phyloP scores from a whole-genome alignment of 345 rosid species.

The Salix viminalis region DNA sequence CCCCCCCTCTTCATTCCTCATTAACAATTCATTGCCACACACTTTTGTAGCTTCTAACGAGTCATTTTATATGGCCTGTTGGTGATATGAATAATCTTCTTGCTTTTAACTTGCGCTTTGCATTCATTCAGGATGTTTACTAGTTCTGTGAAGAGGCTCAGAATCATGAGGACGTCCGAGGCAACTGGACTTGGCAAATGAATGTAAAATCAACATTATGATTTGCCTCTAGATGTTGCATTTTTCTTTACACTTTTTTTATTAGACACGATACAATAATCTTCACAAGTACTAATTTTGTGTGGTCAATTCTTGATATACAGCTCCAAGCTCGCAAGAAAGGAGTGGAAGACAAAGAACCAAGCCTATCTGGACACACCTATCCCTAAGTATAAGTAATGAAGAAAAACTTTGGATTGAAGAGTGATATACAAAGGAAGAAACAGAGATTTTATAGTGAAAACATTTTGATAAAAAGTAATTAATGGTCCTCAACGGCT shows the following conservation, averaged over 20 bases:
- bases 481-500: conserved; percentile 17
- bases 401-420: conserved; percentile 15
- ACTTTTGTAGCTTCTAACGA: neutral
- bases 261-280: no score
- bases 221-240: conserved; percentile 10
- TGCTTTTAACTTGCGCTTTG: conserved; percentile 6
- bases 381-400: neutral
- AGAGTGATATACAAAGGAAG: conserved; percentile 18
- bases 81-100: neutral
- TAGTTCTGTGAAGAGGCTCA: conserved; percentile 71
- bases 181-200: conserved; percentile 67
- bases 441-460: conserved; percentile 8
- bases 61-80: neutral
- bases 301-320: conserved; percentile 10
- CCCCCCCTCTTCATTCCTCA: neutral
- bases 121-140: conserved; percentile 66
- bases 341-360: conserved; percentile 25
- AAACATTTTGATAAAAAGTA: conserved; percentile 22
- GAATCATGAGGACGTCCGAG: conserved; percentile 77
- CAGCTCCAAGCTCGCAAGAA: conserved; percentile 39
- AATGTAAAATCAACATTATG: conserved; percentile 10
- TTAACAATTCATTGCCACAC: neutral
- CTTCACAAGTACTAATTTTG: conserved; percentile 6
- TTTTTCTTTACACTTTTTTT: neutral
- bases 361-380: conserved; percentile 21